A percentile compares a stretch with the other conserved stretches of the same genome.
phyloP scores from a whole-genome alignment of 495 filamentous ascomycete species.

The Penicillium coprophilum region DNA sequence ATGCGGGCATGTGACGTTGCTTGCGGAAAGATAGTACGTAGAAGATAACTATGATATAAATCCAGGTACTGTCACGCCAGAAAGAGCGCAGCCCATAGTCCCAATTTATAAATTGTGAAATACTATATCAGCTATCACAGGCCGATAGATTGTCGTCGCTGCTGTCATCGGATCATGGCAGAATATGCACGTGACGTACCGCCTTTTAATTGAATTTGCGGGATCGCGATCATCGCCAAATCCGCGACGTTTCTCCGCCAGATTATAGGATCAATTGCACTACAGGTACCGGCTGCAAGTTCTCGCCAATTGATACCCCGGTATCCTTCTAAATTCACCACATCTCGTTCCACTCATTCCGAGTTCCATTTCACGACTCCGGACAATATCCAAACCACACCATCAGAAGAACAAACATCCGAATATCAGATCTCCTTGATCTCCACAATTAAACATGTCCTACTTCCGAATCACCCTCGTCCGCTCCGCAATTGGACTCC shows the following conservation, averaged over 20 bases:
- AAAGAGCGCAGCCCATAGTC: slow-evolving; percentile 2
- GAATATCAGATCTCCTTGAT: slow-evolving; percentile 4
- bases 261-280: background rate
- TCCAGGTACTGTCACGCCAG: slow-evolving; percentile 8
- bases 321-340: background rate
- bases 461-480: slow-evolving; percentile 95
- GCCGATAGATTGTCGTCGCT: slow-evolving; percentile 13
- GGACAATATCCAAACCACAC: background rate
- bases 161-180: slow-evolving; percentile 20
- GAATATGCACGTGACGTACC: slow-evolving; percentile 31
- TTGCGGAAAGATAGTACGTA: background rate
- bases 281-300: background rate
- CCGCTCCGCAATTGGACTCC: slow-evolving; percentile 90
- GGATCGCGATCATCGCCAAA: slow-evolving; percentile 7
- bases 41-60: background rate
- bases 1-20: slow-evolving; percentile 1
- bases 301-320: background rate
- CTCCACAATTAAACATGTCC: slow-evolving; percentile 57
- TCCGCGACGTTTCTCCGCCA: background rate
- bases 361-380: background rate
- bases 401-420: slow-evolving; percentile 7
- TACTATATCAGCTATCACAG: background rate
- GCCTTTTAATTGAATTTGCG: slow-evolving; percentile 24
- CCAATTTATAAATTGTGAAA: background rate
- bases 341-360: background rate